Percentiles rank a stretch among this genome's conserved stretches.
Conservation (phyloP, 164 flowering plant species). For the Magnolia officinalis region DNA sequence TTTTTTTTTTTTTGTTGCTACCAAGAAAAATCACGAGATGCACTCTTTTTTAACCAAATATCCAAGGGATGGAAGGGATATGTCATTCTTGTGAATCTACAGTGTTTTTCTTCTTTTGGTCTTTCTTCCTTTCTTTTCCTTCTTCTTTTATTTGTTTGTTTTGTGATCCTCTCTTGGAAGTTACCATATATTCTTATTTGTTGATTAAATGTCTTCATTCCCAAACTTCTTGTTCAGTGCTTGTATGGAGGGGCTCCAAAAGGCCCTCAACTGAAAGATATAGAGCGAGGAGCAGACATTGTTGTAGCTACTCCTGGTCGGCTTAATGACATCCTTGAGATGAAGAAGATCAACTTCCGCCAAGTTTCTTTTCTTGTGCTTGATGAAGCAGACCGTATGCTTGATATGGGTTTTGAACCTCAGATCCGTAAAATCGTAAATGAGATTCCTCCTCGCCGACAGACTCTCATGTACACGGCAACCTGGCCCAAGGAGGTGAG, state of each 20-base stretch:
- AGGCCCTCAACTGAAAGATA: constrained; percentile 70
- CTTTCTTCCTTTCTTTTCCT: not conserved
- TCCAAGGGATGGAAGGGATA: not conserved
- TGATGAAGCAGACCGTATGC: constrained; percentile 98
- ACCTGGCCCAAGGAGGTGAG: constrained; percentile 97
- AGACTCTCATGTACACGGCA: constrained; percentile 96
- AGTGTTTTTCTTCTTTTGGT: no score
- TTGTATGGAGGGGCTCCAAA: constrained; percentile 95
- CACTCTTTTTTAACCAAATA: not conserved
- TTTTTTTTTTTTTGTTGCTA: no score
- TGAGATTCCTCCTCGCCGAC: constrained; percentile 84
- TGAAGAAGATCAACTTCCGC: constrained; percentile 67
- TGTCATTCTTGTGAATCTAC: not conserved
- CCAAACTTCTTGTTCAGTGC: constrained; percentile 44
- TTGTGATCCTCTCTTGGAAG: not conserved
- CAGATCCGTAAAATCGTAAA: constrained; percentile 91
- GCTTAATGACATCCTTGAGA: constrained; percentile 87
- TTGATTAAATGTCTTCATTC: not conserved
- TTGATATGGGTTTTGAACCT: constrained; percentile 98
- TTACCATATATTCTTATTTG: not conserved
- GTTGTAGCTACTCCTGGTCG: constrained; percentile 98
- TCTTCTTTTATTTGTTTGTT: not conserved
- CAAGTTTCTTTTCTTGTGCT: constrained; percentile 89
- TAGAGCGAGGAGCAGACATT: constrained; percentile 85
- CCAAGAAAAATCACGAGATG: no score